Conservation (phyloP, 108 stramenopile species). For the Skeletonema costatum region DNA sequence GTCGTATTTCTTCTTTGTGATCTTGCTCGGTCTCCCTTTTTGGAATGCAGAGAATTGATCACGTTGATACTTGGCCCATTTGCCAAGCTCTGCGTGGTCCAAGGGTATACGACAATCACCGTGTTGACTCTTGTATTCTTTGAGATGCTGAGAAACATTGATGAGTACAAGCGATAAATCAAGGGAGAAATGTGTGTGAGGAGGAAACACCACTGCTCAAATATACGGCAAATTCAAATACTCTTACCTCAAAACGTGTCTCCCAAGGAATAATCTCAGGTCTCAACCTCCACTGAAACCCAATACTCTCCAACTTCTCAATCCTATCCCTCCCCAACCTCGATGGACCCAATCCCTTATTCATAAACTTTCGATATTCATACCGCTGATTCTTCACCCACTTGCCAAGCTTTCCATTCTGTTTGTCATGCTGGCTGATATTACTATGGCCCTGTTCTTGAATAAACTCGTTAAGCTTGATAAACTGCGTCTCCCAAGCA, state of each 20-base stretch:
- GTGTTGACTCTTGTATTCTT: slow-evolving; percentile 32
- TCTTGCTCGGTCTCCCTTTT: slow-evolving; percentile 26
- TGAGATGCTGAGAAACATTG: slow-evolving; percentile 13
- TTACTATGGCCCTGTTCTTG: slow-evolving; percentile 10
- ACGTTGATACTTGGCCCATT: slow-evolving; percentile 46
- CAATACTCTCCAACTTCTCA: slow-evolving; percentile 40
- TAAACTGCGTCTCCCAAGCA: slow-evolving; percentile 33
- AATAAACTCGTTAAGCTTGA: slow-evolving; percentile 25
- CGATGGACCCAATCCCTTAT: slow-evolving; percentile 25
- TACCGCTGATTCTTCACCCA: slow-evolving; percentile 47
- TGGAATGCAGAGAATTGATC: slow-evolving; percentile 20
- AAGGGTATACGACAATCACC: slow-evolving; percentile 41
- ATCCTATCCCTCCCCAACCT: slow-evolving; percentile 37
- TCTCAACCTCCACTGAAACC: slow-evolving; percentile 39
- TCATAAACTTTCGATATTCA: slow-evolving; percentile 39
- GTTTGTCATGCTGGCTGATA: slow-evolving; percentile 26
- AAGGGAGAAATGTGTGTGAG: background rate
- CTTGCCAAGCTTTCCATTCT: slow-evolving; percentile 34
- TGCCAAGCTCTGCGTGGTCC: slow-evolving; percentile 31
- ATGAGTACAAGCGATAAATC: background rate
- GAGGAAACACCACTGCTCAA: background rate
- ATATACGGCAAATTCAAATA: background rate
- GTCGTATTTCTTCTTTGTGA: slow-evolving; percentile 29
- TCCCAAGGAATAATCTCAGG: slow-evolving; percentile 39
- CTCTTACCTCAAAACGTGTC: slow-evolving; percentile 26